Percentiles rank a stretch among this genome's conserved stretches.
Conservation (phyloP, 768 basidiomycete species). For the Phylloporus sp. region DNA sequence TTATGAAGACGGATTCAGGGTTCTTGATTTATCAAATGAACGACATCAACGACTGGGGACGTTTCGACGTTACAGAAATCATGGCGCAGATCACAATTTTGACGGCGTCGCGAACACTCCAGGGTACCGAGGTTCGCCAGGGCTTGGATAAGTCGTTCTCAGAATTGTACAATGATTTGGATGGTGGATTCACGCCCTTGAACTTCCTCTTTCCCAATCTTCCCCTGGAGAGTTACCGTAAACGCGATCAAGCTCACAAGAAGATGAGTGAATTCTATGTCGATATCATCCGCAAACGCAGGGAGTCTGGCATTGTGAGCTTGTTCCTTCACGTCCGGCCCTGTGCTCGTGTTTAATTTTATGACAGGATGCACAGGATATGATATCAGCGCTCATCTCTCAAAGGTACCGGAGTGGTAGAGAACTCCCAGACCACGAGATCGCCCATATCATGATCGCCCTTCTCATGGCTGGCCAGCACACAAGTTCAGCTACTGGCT, state of each 20-base stretch:
- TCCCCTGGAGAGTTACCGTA: slow-evolving; percentile 85
- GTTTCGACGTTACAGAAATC: slow-evolving; percentile 65
- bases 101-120: slow-evolving; percentile 89
- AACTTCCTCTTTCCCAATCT: slow-evolving; percentile 95
- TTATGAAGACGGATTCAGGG: slow-evolving; percentile 57
- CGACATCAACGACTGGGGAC: slow-evolving; percentile 72
- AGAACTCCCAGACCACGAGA: slow-evolving; percentile 77
- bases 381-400: slow-evolving; percentile 83
- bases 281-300: slow-evolving; percentile 74
- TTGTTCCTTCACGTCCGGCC: neutral
- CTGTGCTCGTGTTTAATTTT: slow-evolving; percentile 3
- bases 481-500: slow-evolving; percentile 87
- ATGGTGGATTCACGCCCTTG: slow-evolving; percentile 92
- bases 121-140: slow-evolving; percentile 84
- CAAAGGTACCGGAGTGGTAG: slow-evolving; percentile 82
- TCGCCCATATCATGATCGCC: slow-evolving; percentile 98
- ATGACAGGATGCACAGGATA: slow-evolving; percentile 72
- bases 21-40: slow-evolving; percentile 61
- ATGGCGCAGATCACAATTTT: slow-evolving; percentile 90
- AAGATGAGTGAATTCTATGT: slow-evolving; percentile 95
- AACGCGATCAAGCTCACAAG: slow-evolving; percentile 82
- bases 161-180: slow-evolving; percentile 78
- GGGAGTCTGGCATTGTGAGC: slow-evolving; percentile 42
- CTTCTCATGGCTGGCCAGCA: slow-evolving; percentile 99
- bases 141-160: slow-evolving; percentile 81